A percentile compares a stretch with the other conserved stretches of the same genome.
phyloP scores from a whole-genome alignment of 805 yeast species.

The Saccharomycopsis olivae region DNA sequence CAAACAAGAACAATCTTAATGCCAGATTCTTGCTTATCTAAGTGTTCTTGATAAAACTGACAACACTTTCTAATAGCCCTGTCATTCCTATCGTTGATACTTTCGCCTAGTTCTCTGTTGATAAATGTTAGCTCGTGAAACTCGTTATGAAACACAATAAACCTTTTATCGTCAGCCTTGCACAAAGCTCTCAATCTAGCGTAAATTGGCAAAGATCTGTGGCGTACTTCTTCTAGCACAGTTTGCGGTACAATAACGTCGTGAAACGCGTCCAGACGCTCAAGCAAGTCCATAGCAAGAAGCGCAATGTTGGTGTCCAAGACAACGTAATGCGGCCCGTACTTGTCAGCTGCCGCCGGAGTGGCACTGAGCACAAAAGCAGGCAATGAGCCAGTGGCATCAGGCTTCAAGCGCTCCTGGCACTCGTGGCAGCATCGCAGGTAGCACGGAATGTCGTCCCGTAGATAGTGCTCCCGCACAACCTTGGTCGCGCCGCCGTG shows the following conservation, averaged over 20 bases:
- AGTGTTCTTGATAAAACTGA: constrained; percentile 62
- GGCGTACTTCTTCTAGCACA: constrained; percentile 86
- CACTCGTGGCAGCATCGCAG: constrained; percentile 63
- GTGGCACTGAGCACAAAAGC: constrained; percentile 50
- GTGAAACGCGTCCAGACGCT: constrained; percentile 60
- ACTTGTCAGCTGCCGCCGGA: constrained; percentile 40
- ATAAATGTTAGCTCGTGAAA: constrained; percentile 64
- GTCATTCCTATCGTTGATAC: constrained; percentile 84
- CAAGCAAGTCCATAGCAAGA: constrained; percentile 83
- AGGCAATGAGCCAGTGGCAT: constrained; percentile 59
- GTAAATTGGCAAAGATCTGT: constrained; percentile 79
- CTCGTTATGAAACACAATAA: constrained; percentile 89
- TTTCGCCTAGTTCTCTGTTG: constrained; percentile 51
- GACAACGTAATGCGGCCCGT: constrained; percentile 71
- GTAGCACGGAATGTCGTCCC: constrained; percentile 88
- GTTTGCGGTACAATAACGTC: constrained; percentile 95
- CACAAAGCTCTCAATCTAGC: constrained; percentile 71
- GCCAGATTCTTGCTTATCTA: constrained; percentile 28
- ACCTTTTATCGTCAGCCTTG: constrained; percentile 65
- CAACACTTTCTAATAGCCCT: constrained; percentile 75
- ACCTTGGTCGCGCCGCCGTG: constrained; percentile 85
- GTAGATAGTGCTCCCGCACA: constrained; percentile 86
- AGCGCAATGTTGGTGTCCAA: constrained; percentile 83
- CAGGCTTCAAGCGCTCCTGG: constrained; percentile 40
- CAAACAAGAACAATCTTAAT: constrained; percentile 52